Evolutionary conservation across 176 grass and related monocot genomes (phyloP), one percentile per base, ranked within the genome.

Genomic region (Oryza meridionalis): DNA sequence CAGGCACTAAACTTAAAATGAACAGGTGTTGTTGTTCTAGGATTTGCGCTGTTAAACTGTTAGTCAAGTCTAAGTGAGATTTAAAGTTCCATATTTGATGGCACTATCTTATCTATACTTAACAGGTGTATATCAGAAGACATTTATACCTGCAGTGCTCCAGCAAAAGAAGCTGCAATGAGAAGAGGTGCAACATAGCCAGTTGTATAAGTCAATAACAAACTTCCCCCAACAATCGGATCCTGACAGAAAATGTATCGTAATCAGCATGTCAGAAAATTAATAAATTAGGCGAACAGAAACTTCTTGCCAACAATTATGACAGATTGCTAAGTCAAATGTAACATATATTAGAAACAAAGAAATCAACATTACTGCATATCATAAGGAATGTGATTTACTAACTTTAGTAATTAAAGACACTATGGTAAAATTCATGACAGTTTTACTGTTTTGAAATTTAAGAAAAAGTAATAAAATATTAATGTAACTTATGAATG

Each of bases 121-220:
- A 72, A 71, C 16, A 76, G 5, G 79, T 67, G 32, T 65, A 25
- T 19, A 75, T 9, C 32, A 35, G 2, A 68, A 49, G 44, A 24
- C 49, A 53, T 70, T 6, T 22, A 26, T 85, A 98, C 96, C 91
- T 98, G 93, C 46, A 98, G 81, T 70, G 93, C 96, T 85, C 96
- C 96, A 72, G 96, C 96, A 92, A 98, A 98, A 78, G 91, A 98
- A 83, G 96, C 91, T 84, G 96, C 96, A 84, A 95, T 70, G 76
- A 98, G 91, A 90, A 95, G 96, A 85, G 96, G 96, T 49, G 96
- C 87, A 71, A 98, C 83, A 87, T 98, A 98, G 64, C 96, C 96
- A 37, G 93, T 98, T 72, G 96, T 98, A 68, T 95, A 98, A 72
- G 96, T 92, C 83, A 98, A 87, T 46, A 98, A 83, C 84, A 98